A percentile compares a stretch with the other conserved stretches of the same genome.
Evolutionary conservation across 2,329 filamentous ascomycete genomes (phyloP).

Genomic region (Lachnellula hyalina): DNA sequence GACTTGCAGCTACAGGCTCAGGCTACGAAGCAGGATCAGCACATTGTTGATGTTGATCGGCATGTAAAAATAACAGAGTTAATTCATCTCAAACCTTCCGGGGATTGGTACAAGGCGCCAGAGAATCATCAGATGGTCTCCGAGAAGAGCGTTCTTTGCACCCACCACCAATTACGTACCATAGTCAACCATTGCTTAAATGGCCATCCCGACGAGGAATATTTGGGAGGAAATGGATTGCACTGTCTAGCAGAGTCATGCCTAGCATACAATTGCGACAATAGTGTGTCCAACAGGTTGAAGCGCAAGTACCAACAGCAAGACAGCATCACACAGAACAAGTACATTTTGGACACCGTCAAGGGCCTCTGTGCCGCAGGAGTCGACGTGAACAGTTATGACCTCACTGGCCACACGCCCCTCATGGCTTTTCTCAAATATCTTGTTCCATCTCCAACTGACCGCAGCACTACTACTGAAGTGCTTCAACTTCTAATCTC

Average conservation of each 20-base stretch:
- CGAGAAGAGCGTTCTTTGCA: no score
- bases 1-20: not conserved
- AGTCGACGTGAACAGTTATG: constrained; percentile 6
- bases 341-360: not conserved
- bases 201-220: not conserved
- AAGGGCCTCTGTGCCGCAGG: not conserved
- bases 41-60: not conserved
- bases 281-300: no score
- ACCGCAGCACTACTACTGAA: not conserved
- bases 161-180: not conserved
- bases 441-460: not conserved
- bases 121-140: not conserved
- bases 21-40: not conserved
- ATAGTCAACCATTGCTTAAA: not conserved
- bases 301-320: not conserved
- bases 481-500: not conserved
- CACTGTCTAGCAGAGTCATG: constrained; percentile 4
- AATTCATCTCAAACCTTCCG: not conserved
- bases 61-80: not conserved
- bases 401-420: constrained; percentile 5
- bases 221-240: constrained; percentile 1
- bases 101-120: not conserved
- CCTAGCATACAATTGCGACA: not conserved
- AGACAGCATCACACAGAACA: not conserved
- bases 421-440: constrained; percentile 8